A percentile compares a stretch with the other conserved stretches of the same genome.
Evolutionary conservation across 768 basidiomycete genomes (phyloP).

Genomic region (Gyrodon lividus): DNA sequence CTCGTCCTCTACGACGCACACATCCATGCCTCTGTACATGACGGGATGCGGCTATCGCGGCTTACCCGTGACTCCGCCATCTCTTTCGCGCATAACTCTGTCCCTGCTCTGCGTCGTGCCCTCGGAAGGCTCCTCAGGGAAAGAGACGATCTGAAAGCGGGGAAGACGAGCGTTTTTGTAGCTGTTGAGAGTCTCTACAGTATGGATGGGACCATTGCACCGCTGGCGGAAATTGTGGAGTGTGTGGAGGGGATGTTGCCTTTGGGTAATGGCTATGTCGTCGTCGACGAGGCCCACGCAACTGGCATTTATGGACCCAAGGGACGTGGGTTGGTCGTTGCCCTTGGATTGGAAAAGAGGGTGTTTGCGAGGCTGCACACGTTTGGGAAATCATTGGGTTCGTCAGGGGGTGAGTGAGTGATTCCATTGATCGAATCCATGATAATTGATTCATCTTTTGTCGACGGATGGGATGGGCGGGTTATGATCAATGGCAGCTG

Average conservation of each 20-base stretch:
- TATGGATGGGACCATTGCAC: slow-evolving; percentile 94
- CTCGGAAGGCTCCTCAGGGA: slow-evolving; percentile 42
- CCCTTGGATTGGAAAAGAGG: slow-evolving; percentile 66
- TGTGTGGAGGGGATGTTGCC: slow-evolving; percentile 62
- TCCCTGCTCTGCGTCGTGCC: slow-evolving; percentile 45
- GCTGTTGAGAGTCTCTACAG: slow-evolving; percentile 89
- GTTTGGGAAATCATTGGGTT: slow-evolving; percentile 89
- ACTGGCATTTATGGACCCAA: slow-evolving; percentile 84
- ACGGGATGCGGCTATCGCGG: slow-evolving; percentile 76
- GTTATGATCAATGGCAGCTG: slow-evolving; percentile 47
- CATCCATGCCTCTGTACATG: slow-evolving; percentile 89
- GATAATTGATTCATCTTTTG: not conserved
- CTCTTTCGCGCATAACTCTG: slow-evolving; percentile 73
- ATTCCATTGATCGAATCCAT: not conserved
- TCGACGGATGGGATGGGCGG: not conserved
- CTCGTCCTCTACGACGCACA: slow-evolving; percentile 80
- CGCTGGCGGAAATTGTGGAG: slow-evolving; percentile 64
- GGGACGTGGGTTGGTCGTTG: slow-evolving; percentile 72
- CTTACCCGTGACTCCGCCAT: slow-evolving; percentile 36
- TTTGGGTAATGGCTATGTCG: slow-evolving; percentile 60
- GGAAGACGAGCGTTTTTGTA: slow-evolving; percentile 61
- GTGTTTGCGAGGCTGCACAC: slow-evolving; percentile 83
- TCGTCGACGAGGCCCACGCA: slow-evolving; percentile 94
- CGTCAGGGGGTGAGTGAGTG: slow-evolving; percentile 81
- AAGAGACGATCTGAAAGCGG: slow-evolving; percentile 36